Evolutionary conservation across 192 early-diverging fungal species (phyloP).

Genomic region (Gryganskiella cystojenkinii): DNA sequence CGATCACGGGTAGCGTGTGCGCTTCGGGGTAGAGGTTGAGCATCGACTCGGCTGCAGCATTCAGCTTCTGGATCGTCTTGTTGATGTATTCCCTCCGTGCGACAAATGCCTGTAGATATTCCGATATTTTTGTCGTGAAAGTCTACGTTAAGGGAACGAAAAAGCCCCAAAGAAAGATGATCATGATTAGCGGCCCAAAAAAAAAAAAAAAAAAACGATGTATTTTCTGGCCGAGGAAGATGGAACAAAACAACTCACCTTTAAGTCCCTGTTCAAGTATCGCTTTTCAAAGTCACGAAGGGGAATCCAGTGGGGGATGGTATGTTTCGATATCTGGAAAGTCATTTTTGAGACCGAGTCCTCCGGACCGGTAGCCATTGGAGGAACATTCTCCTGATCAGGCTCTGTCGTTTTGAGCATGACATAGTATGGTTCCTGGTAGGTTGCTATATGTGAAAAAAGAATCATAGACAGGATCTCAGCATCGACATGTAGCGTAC

Average conservation of each 20-base stretch:
- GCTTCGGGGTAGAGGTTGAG: neutral
- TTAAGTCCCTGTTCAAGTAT: slow-evolving; percentile 55
- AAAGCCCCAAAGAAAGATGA: too few species aligned
- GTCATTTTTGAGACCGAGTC: neutral
- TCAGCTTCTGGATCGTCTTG: neutral
- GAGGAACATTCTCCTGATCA: neutral
- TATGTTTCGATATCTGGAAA: slow-evolving; percentile 52
- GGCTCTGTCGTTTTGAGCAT: slow-evolving; percentile 23
- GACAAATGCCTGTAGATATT: slow-evolving; percentile 40
- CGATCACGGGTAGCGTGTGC: neutral
- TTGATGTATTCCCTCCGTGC: slow-evolving; percentile 16
- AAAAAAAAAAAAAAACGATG: too few species aligned
- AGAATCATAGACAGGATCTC: too few species aligned
- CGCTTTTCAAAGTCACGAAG: slow-evolving; percentile 44
- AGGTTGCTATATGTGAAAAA: slow-evolving; percentile 27
- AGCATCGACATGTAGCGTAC: too few species aligned
- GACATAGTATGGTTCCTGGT: slow-evolving; percentile 62
- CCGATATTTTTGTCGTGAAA: slow-evolving; percentile 23
- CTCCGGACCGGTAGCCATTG: neutral
- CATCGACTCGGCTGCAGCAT: neutral
- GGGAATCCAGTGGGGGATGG: slow-evolving; percentile 62
- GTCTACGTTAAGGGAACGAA: too few species aligned
- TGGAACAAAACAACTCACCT: slow-evolving; percentile 24
- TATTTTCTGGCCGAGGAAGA: neutral
- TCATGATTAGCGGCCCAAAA: too few species aligned